Conservation (phyloP, 495 filamentous ascomycete genomes). For the Annulohypoxylon moriforme region DNA sequence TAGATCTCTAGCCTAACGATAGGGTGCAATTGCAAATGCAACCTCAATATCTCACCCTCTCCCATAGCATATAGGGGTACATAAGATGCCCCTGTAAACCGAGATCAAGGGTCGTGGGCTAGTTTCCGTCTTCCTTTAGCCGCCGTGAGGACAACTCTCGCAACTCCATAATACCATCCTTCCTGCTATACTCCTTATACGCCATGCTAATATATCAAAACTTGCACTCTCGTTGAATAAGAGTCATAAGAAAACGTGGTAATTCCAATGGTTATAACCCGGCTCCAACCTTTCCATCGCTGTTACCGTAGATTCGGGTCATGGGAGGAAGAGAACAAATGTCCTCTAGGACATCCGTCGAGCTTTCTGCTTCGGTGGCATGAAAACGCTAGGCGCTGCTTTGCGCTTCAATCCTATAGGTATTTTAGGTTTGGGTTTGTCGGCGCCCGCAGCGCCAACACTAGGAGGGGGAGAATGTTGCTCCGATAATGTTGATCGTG, state of each 20-base stretch:
- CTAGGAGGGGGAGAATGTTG: neutral
- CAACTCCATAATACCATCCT: neutral
- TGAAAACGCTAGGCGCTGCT: conserved; percentile 48
- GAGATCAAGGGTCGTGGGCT: too few relatives aligned
- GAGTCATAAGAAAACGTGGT: too few relatives aligned
- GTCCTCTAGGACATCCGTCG: conserved; percentile 31
- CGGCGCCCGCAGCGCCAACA: neutral
- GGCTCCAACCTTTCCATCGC: neutral
- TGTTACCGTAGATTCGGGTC: neutral
- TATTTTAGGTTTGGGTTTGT: conserved; percentile 13
- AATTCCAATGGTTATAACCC: neutral
- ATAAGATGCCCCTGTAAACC: neutral
- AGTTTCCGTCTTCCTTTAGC: neutral
- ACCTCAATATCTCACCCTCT: neutral
- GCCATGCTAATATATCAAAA: neutral
- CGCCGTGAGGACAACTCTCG: neutral
- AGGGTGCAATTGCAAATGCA: neutral
- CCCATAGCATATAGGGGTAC: neutral
- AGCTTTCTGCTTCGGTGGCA: conserved; percentile 44
- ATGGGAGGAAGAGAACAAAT: neutral
- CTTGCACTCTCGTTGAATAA: neutral
- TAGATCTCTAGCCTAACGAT: neutral
- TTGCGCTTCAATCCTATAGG: conserved; percentile 45
- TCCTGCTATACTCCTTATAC: neutral
- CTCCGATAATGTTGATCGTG: neutral